Evolutionary conservation across 2,329 filamentous ascomycete species (phyloP).

Genomic region (Aspergillus alliaceus): DNA sequence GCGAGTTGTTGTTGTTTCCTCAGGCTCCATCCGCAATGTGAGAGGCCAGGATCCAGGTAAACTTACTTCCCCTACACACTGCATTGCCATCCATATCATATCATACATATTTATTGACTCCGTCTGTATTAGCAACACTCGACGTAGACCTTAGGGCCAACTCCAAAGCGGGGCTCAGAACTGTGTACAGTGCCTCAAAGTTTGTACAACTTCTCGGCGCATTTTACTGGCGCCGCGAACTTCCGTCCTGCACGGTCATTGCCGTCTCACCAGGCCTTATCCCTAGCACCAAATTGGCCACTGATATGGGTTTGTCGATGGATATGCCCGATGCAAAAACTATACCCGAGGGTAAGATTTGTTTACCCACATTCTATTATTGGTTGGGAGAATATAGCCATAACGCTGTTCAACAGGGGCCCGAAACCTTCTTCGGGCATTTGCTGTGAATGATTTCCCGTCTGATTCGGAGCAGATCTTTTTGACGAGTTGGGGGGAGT

Average conservation of each 20-base stretch:
- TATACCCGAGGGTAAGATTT: not conserved
- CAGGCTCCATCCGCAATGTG: slow-evolving; percentile 23
- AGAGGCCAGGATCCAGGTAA: slow-evolving; percentile 21
- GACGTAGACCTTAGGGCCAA: not conserved
- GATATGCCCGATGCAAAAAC: not conserved
- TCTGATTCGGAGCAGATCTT: slow-evolving; percentile 25
- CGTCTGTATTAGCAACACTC: not conserved
- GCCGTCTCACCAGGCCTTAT: slow-evolving; percentile 23
- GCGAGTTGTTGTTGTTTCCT: slow-evolving; percentile 25
- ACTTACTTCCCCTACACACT: slow-evolving; percentile 4
- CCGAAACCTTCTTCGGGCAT: slow-evolving; percentile 23
- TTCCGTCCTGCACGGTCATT: slow-evolving; percentile 21
- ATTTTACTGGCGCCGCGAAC: slow-evolving; percentile 24
- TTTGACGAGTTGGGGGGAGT: slow-evolving; percentile 30
- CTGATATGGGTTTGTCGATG: not conserved
- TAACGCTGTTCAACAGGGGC: slow-evolving; percentile 19
- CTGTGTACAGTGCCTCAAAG: slow-evolving; percentile 26
- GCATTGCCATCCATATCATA: not conserved
- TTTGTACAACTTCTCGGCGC: slow-evolving; percentile 24
- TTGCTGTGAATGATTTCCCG: slow-evolving; percentile 18
- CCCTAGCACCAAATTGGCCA: not conserved
- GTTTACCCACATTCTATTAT: not conserved
- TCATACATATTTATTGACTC: not conserved
- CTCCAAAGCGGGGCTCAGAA: slow-evolving; percentile 14
- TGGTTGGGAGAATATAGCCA: not conserved